These are phyloP conservation scores for Cryptosporidium tyzzeri DNA, from an alignment of 169 alveolate species.

Conservation along the genomic window DNA sequence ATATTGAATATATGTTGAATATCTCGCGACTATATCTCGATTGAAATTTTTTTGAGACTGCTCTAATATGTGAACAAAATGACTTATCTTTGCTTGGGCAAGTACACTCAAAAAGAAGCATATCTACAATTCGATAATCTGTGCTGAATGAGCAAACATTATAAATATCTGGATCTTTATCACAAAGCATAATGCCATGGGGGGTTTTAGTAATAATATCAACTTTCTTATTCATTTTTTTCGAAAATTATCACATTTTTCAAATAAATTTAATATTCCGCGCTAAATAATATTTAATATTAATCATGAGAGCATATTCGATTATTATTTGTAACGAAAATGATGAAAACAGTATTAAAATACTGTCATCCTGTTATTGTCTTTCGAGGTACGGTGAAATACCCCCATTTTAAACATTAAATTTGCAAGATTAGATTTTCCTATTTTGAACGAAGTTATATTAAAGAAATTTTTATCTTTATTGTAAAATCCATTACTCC, in stretches of 20 bases:
- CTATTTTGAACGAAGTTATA: conserved; percentile 45
- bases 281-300: background rate
- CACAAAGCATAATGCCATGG: conserved; percentile 42
- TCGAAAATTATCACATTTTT: background rate
- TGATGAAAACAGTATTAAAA: background rate
- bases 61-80: conserved; percentile 72
- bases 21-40: conserved; percentile 35
- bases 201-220: conserved; percentile 30
- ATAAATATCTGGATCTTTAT: conserved; percentile 61
- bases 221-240: conserved; percentile 49
- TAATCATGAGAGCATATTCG: conserved; percentile 53
- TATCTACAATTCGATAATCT: conserved; percentile 63
- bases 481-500: conserved; percentile 55
- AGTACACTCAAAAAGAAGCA: conserved; percentile 68
- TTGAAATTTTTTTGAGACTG: conserved; percentile 32
- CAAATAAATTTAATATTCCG: background rate
- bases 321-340: conserved; percentile 29
- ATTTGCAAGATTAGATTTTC: conserved; percentile 14
- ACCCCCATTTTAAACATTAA: background rate
- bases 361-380: conserved; percentile 30
- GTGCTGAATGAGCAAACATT: conserved; percentile 57
- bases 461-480: conserved; percentile 53
- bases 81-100: conserved; percentile 66
- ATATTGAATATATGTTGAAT: conserved; percentile 1
- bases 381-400: conserved; percentile 47